Conservation (phyloP, 805 yeast genomes). For the Kazachstania psychrophila region DNA sequence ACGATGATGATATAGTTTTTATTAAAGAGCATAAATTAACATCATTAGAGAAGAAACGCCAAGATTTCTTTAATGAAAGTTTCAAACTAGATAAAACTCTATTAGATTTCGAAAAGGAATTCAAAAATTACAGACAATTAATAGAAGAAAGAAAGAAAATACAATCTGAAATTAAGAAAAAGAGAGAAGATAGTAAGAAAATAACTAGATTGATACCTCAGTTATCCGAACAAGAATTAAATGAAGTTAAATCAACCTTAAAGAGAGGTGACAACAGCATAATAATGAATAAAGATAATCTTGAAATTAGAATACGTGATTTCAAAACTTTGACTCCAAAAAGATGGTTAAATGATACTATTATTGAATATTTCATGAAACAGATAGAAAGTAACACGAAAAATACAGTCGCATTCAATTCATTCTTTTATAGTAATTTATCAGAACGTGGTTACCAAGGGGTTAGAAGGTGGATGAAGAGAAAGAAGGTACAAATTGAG, state of each 20-base stretch:
- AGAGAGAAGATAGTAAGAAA: constrained; percentile 9
- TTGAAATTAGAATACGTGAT: constrained; percentile 61
- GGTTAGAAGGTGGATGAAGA: constrained; percentile 78
- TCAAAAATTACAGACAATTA: constrained; percentile 37
- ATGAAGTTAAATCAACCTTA: constrained; percentile 23
- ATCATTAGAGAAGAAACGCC: constrained; percentile 21
- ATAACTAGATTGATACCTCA: constrained; percentile 21
- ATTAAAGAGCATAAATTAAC: constrained; percentile 22
- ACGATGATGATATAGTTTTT: constrained; percentile 22
- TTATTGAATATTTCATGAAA: constrained; percentile 72
- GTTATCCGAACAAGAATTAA: constrained; percentile 18
- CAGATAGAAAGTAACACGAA: constrained; percentile 29
- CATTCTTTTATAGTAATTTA: constrained; percentile 77
- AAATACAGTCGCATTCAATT: constrained; percentile 62
- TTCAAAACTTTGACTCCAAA: constrained; percentile 59
- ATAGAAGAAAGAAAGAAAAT: constrained; percentile 35
- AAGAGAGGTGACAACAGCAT: constrained; percentile 22
- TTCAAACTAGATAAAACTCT: constrained; percentile 24
- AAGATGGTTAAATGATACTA: constrained; percentile 83
- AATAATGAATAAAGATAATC: constrained; percentile 28
- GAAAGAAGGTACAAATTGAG: constrained; percentile 58
- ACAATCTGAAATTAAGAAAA: constrained; percentile 27
- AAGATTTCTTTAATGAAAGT: constrained; percentile 13
- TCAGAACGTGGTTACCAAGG: constrained; percentile 64
- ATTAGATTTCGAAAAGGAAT: constrained; percentile 29